Evolutionary conservation across 2,329 filamentous ascomycete genomes (phyloP), one percentile per base, ranked within the genome.

Genomic region (Trichoderma atroviride): DNA sequence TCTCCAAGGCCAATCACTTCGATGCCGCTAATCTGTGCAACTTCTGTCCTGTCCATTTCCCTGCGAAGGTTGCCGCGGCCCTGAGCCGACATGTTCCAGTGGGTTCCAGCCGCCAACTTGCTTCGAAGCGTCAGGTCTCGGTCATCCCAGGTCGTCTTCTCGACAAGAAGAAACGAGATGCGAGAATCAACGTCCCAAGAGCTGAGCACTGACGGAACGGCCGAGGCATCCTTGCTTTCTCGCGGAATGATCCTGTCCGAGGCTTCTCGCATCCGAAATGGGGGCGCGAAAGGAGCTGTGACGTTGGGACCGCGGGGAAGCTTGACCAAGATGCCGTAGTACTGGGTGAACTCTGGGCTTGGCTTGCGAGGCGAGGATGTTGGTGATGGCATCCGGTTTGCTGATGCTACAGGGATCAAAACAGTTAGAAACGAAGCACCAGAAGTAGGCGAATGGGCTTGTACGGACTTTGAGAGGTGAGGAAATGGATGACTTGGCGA

Each of bases 321-420:
- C 40, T 43, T 59, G 10, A 68, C 43, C 11, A 68, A 33, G 56
- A 68, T 68, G 56, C 65, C 65, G 40, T 68, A 68, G 43, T 60
- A 68, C 37, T 68, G 56, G 6, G 37, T 58, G 53, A 58, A 66
- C 16, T 57, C 29, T 27, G 63, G 63, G 29, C 37, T 40, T 7
- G 53, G 53, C 35, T 65, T 56, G 29, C 31, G 22, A 29, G 24
- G 19, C 4, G 14, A 56, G 2, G 33, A 2, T 57, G 62, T 24
- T n/a, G 61, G 53, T 47, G 62, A 33, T 31, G 62, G 24, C 22
- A 7, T 47, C 27, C 56, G 19, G 33, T 37, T 65, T 31, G n/a
- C 33, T 43, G 62, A 7, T 47, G 27, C 61, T 64, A 4, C 6
- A 29, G 4, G 31, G 43, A 47, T 33, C 13, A 24, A 19, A 47